Evolutionary conservation across 106 monocot genomes (phyloP).

Genomic region (Xerophyta viscosa): DNA sequence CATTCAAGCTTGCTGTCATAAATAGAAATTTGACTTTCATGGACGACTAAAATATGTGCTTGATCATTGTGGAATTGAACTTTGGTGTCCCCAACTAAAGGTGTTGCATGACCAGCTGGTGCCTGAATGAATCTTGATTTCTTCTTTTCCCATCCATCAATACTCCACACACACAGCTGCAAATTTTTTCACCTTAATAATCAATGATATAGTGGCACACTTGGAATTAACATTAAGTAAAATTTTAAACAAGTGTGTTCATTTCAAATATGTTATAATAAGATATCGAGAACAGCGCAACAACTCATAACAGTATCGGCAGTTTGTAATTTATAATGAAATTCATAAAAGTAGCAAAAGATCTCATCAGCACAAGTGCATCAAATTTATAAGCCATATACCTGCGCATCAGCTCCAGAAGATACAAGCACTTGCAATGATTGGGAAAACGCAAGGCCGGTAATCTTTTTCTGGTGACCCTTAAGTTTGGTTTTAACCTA

Average conservation of each 20-base stretch:
- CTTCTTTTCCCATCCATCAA: slow-evolving; percentile 97
- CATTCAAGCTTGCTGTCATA: slow-evolving; percentile 94
- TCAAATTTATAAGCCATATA: too few relatives aligned
- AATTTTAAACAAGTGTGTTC: too few relatives aligned
- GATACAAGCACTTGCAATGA: slow-evolving; percentile 80
- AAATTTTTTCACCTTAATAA: too few relatives aligned
- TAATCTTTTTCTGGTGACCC: slow-evolving; percentile 77
- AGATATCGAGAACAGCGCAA: too few relatives aligned
- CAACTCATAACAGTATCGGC: too few relatives aligned
- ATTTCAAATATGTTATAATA: too few relatives aligned
- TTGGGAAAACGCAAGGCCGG: slow-evolving; percentile 93
- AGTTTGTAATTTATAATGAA: too few relatives aligned
- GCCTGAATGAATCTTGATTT: slow-evolving; percentile 77
- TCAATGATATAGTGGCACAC: too few relatives aligned
- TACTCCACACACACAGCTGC: slow-evolving; percentile 97
- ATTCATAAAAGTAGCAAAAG: too few relatives aligned
- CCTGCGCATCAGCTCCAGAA: slow-evolving; percentile 97
- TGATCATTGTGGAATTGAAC: slow-evolving; percentile 99
- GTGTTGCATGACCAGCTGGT: slow-evolving; percentile 45
- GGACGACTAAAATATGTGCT: slow-evolving; percentile 74
- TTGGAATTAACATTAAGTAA: too few relatives aligned
- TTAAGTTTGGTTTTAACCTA: slow-evolving; percentile 94
- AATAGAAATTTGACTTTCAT: slow-evolving; percentile 83
- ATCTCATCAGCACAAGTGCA: too few relatives aligned
- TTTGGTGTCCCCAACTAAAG: slow-evolving; percentile 82